phyloP scores from a whole-genome alignment of 129 eudicot genomes.

The Arctium lappa region DNA sequence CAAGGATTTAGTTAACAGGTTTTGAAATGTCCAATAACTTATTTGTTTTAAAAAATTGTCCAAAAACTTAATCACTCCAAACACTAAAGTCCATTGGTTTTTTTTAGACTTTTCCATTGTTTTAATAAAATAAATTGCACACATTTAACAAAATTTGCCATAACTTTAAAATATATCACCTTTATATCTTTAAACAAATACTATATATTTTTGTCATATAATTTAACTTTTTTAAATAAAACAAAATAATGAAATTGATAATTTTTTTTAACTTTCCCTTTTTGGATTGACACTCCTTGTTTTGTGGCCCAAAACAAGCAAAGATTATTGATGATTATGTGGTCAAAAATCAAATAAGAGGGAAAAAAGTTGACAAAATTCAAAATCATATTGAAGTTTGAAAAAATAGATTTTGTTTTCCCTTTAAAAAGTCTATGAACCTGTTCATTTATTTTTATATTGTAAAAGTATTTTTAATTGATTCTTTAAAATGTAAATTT shows the following conservation, averaged over 20 bases:
- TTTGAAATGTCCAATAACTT: too few species aligned
- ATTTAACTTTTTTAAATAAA: not conserved
- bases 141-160: too few species aligned
- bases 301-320: slow-evolving; percentile 24
- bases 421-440: not conserved
- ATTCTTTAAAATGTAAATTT: too few species aligned
- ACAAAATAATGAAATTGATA: not conserved
- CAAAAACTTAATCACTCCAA: too few species aligned
- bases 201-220: too few species aligned
- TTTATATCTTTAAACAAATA: too few species aligned
- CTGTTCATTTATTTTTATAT: not conserved
- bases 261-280: not conserved
- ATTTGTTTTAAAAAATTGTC: too few species aligned
- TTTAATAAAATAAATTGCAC: too few species aligned
- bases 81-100: too few species aligned
- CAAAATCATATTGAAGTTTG: slow-evolving; percentile 8
- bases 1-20: too few species aligned
- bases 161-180: too few species aligned
- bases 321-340: slow-evolving; percentile 7
- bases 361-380: slow-evolving; percentile 16
- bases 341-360: slow-evolving; percentile 11
- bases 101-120: too few species aligned
- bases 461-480: not conserved
- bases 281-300: slow-evolving; percentile 1
- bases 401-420: not conserved